A percentile compares a stretch with the other conserved stretches of the same genome.
Evolutionary conservation across 1,284 basidiomycete genomes (phyloP).

Genomic region (Pyrrhoderma lamaoense): DNA sequence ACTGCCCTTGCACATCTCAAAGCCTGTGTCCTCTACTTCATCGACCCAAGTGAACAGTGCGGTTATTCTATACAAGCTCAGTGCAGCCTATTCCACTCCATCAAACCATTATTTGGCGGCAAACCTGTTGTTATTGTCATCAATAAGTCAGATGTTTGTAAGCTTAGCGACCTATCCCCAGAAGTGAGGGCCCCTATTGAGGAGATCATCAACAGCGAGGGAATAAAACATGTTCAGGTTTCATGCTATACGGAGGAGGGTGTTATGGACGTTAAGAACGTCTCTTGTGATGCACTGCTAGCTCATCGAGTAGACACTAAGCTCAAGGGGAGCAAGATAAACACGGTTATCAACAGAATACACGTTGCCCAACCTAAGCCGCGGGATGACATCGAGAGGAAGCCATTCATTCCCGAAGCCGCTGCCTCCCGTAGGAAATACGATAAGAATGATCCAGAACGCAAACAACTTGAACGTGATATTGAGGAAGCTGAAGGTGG

Average conservation of each 20-base stretch:
- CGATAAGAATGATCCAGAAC: conserved; percentile 78
- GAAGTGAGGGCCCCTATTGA: conserved; percentile 76
- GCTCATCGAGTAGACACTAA: conserved; percentile 90
- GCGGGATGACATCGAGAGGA: conserved; percentile 77
- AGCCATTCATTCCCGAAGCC: conserved; percentile 80
- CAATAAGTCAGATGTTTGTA: conserved; percentile 92
- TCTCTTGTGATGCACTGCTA: conserved; percentile 86
- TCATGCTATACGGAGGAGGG: conserved; percentile 95
- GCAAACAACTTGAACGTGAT: conserved; percentile 68
- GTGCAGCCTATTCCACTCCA: conserved; percentile 96
- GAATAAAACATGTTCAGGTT: conserved; percentile 70
- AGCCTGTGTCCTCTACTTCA: conserved; percentile 89
- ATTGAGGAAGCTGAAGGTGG: conserved; percentile 79
- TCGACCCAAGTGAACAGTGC: conserved; percentile 95
- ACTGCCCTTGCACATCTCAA: conserved; percentile 92
- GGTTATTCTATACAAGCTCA: conserved; percentile 93
- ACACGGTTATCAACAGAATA: conserved; percentile 86
- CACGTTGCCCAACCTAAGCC: conserved; percentile 88
- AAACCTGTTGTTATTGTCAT: conserved; percentile 90
- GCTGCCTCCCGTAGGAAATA: conserved; percentile 76
- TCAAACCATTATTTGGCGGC: conserved; percentile 89
- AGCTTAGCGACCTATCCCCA: conserved; percentile 72
- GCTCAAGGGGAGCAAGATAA: conserved; percentile 89
- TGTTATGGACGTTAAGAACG: conserved; percentile 90
- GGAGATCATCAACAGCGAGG: conserved; percentile 72